These are phyloP conservation scores for Blastobotrys illinoisensis DNA, from an alignment of 1,139 yeast genomes.

Conservation along the genomic window DNA sequence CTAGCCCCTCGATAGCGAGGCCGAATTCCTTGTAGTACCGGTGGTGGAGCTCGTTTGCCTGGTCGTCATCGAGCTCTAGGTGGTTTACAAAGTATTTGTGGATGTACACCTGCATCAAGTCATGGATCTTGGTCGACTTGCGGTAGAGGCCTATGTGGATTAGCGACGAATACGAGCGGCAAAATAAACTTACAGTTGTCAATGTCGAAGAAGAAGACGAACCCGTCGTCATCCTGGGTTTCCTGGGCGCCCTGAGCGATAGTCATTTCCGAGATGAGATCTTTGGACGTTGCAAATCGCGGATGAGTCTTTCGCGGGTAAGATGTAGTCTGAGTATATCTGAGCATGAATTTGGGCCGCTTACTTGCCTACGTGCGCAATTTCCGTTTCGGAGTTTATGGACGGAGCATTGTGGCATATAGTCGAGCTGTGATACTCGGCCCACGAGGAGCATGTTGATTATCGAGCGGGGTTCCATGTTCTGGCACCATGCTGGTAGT, in stretches of 20 bases:
- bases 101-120: conserved; percentile 80
- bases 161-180: not conserved
- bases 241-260: conserved; percentile 3
- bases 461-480: no score
- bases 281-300: not conserved
- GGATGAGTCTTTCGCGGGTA: not conserved
- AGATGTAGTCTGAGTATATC: not conserved
- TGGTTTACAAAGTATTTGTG: conserved; percentile 70
- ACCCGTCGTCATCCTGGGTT: conserved; percentile 15
- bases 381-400: no score
- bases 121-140: conserved; percentile 70
- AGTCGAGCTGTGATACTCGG: no score
- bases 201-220: conserved; percentile 79
- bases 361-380: no score
- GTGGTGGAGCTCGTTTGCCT: conserved; percentile 68
- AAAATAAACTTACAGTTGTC: conserved; percentile 56
- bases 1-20: conserved; percentile 87
- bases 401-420: no score
- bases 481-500: no score
- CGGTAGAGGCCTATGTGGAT: conserved; percentile 48
- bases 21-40: conserved; percentile 84
- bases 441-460: no score
- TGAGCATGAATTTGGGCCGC: no score
- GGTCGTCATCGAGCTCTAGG: conserved; percentile 58
- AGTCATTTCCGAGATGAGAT: not conserved